phyloP scores from a whole-genome alignment of 129 eudicot species.

The Artemisia tridentata region DNA sequence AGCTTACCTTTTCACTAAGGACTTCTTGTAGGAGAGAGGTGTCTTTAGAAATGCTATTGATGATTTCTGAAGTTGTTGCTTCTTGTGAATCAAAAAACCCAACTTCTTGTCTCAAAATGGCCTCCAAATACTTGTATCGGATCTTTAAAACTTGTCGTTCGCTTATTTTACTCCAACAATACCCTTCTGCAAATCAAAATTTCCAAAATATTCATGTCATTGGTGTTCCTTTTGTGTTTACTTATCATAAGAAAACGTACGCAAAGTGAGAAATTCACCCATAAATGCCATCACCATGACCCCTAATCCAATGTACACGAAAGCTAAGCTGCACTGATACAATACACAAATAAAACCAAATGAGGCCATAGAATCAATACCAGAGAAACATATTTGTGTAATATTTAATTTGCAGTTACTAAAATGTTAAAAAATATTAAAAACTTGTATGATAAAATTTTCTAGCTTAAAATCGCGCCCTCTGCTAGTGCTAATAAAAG shows the following conservation, averaged over 20 bases:
- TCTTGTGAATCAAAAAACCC: slow-evolving; percentile 96
- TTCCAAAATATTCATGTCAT: neutral
- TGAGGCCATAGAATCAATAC: neutral
- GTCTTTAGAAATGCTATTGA: slow-evolving; percentile 81
- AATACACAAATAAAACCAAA: slow-evolving; percentile 21
- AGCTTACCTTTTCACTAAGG: slow-evolving; percentile 85
- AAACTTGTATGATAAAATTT: too few relatives aligned
- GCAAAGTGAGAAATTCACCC: slow-evolving; percentile 48
- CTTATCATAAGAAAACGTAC: neutral
- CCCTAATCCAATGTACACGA: slow-evolving; percentile 75
- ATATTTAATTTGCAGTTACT: too few relatives aligned
- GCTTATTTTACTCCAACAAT: slow-evolving; percentile 94
- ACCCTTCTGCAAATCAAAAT: slow-evolving; percentile 60
- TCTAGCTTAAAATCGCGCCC: too few relatives aligned
- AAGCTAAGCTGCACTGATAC: slow-evolving; percentile 86
- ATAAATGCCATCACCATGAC: slow-evolving; percentile 84
- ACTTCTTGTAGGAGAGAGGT: slow-evolving; percentile 88
- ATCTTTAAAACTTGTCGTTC: slow-evolving; percentile 82
- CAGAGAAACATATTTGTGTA: too few relatives aligned
- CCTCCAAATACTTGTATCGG: slow-evolving; percentile 84
- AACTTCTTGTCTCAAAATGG: slow-evolving; percentile 91
- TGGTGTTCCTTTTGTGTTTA: neutral
- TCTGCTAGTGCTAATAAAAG: neutral
- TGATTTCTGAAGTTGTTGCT: slow-evolving; percentile 88
- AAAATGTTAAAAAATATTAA: too few relatives aligned